A percentile compares a stretch with the other conserved stretches of the same genome.
Evolutionary conservation across 495 filamentous ascomycete species (phyloP).

Genomic region (Hypoxylon perforatum): DNA sequence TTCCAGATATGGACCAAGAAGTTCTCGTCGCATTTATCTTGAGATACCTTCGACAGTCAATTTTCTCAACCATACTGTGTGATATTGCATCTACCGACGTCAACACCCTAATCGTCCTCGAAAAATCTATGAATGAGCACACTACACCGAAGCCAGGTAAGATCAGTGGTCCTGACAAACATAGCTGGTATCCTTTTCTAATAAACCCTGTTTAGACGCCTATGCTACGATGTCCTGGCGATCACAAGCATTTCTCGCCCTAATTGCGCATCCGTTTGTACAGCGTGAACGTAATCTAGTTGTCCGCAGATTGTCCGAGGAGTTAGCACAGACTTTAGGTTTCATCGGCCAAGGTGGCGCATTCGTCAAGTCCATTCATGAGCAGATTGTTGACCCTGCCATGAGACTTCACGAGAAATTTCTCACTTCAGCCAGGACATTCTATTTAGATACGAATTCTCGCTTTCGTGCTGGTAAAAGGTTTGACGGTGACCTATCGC

Average conservation of each 20-base stretch:
- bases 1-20: conserved; percentile 49
- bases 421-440: conserved; percentile 46
- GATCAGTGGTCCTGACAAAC: too few relatives aligned
- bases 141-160: conserved; percentile 45
- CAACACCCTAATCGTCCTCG: conserved; percentile 33
- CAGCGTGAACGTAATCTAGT: background rate
- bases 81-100: conserved; percentile 11
- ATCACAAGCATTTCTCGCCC: conserved; percentile 44
- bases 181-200: too few relatives aligned
- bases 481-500: background rate
- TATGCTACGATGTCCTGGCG: conserved; percentile 48
- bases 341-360: conserved; percentile 29
- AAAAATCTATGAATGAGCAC: conserved; percentile 39
- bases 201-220: conserved; percentile 41
- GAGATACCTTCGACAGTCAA: conserved; percentile 44
- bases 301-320: conserved; percentile 18
- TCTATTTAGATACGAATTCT: conserved; percentile 38
- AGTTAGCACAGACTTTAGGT: conserved; percentile 27
- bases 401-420: conserved; percentile 45
- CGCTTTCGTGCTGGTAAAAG: background rate
- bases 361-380: conserved; percentile 11
- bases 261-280: conserved; percentile 41
- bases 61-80: conserved; percentile 45
- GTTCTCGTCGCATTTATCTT: conserved; percentile 46
- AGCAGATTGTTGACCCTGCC: conserved; percentile 37